phyloP scores from a whole-genome alignment of 495 filamentous ascomycete species.

The Clavariopsis aquatica region DNA sequence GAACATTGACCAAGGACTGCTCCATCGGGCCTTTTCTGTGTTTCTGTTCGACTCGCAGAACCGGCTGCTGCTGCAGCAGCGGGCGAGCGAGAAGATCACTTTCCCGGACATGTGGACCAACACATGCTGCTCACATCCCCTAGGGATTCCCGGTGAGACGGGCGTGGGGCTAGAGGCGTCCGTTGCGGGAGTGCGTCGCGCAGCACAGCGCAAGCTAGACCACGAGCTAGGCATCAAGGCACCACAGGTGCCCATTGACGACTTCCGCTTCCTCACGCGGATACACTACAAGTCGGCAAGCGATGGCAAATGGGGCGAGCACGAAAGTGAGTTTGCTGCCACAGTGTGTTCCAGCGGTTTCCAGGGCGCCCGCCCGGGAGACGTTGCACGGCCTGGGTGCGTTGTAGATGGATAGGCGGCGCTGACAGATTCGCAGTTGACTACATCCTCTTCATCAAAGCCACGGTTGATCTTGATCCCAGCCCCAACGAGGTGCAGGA shows the following conservation, averaged over 20 bases:
- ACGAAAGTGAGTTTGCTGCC: constrained; percentile 72
- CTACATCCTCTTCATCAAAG: constrained; percentile 98
- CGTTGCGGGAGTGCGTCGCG: constrained; percentile 80
- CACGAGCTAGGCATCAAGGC: constrained; percentile 93
- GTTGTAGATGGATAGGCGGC: background rate
- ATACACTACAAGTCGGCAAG: constrained; percentile 99
- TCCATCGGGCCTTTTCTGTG: constrained; percentile 96
- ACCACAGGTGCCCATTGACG: constrained; percentile 84
- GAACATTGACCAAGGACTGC: constrained; percentile 92
- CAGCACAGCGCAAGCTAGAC: constrained; percentile 86
- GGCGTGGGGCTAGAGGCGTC: constrained; percentile 79
- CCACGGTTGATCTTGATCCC: constrained; percentile 75
- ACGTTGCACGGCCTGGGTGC: background rate
- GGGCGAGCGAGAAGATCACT: constrained; percentile 96
- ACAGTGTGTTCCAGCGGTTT: background rate
- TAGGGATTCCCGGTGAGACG: constrained; percentile 88
- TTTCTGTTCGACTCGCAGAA: constrained; percentile 93
- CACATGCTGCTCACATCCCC: constrained; percentile 97
- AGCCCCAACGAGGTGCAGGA: constrained; percentile 89
- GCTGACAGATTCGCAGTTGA: constrained; percentile 65
- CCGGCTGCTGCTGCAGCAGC: constrained; percentile 90
- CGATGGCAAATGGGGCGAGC: constrained; percentile 97
- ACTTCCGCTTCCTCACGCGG: constrained; percentile 91
- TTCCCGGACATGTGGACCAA: constrained; percentile 99
- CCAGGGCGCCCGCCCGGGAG: background rate